Evolutionary conservation across 2,329 filamentous ascomycete genomes (phyloP).

Genomic region (Lecanicillium sp.): DNA sequence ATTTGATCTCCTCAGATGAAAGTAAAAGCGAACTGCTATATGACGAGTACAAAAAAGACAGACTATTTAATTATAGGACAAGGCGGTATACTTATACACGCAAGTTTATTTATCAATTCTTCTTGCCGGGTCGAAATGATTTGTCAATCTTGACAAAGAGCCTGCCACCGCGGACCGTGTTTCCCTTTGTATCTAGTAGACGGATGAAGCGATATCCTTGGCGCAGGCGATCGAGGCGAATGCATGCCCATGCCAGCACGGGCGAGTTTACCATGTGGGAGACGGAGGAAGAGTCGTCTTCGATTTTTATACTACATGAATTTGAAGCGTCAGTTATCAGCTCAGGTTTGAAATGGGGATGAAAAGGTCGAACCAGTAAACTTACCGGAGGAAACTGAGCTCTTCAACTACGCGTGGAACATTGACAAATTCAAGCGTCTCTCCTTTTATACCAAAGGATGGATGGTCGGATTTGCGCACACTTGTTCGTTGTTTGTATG

Average conservation of each 20-base stretch:
- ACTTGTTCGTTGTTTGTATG: conserved; percentile 53
- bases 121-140: conserved; percentile 19
- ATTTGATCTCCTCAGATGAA: too few relatives aligned
- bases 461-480: conserved; percentile 51
- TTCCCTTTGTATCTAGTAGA: conserved; percentile 37
- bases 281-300: conserved; percentile 31
- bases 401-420: conserved; percentile 55
- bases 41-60: too few relatives aligned
- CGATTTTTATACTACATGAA: conserved; percentile 41
- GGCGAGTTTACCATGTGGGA: conserved; percentile 26
- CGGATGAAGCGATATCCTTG: conserved; percentile 46
- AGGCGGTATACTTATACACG: too few relatives aligned
- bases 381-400: conserved; percentile 66
- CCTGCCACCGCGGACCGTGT: conserved; percentile 34
- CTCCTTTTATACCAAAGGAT: conserved; percentile 47
- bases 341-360: background rate
- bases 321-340: background rate
- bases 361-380: conserved; percentile 3
- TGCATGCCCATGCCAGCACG: conserved; percentile 47
- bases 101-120: too few relatives aligned
- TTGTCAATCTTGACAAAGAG: conserved; percentile 47
- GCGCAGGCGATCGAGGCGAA: conserved; percentile 49
- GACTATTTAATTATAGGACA: too few relatives aligned
- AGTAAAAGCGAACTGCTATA: too few relatives aligned
- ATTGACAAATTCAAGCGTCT: conserved; percentile 49